phyloP scores from a whole-genome alignment of 495 filamentous ascomycete genomes.

The Penicillium ucsense region DNA sequence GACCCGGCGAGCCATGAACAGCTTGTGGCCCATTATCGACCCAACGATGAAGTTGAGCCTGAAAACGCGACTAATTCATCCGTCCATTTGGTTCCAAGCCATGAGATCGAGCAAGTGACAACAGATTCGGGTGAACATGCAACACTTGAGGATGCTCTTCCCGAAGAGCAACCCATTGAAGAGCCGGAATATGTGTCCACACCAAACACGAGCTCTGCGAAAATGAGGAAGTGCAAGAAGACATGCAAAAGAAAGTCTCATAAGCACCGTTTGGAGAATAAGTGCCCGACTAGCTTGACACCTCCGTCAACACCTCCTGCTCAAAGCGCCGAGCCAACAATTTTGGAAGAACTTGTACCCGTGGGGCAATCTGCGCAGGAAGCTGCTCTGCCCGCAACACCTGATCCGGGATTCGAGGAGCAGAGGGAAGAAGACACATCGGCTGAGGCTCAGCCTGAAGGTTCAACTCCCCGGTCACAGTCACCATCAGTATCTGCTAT shows the following conservation, averaged over 20 bases:
- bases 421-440: neutral
- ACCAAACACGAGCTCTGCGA: constrained; percentile 15
- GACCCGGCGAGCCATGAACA: too few relatives aligned
- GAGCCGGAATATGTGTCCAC: too few relatives aligned
- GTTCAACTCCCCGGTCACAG: neutral
- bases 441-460: neutral
- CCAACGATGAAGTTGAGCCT: too few relatives aligned
- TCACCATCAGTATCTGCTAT: neutral
- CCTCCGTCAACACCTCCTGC: constrained; percentile 34
- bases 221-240: constrained; percentile 17
- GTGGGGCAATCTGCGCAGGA: too few relatives aligned
- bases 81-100: too few relatives aligned
- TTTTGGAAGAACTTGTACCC: neutral
- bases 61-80: too few relatives aligned
- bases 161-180: too few relatives aligned
- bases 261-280: constrained; percentile 3
- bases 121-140: too few relatives aligned
- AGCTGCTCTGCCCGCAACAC: neutral
- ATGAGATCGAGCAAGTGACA: too few relatives aligned
- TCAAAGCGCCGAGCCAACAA: neutral
- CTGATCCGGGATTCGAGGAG: neutral
- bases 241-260: neutral
- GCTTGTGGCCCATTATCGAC: too few relatives aligned
- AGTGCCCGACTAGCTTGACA: constrained; percentile 22
- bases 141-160: too few relatives aligned